A percentile compares a stretch with the other conserved stretches of the same genome.
These are phyloP conservation scores for Ustilago xerochloae DNA, from an alignment of 1,284 basidiomycete species.

Conservation along the genomic window DNA sequence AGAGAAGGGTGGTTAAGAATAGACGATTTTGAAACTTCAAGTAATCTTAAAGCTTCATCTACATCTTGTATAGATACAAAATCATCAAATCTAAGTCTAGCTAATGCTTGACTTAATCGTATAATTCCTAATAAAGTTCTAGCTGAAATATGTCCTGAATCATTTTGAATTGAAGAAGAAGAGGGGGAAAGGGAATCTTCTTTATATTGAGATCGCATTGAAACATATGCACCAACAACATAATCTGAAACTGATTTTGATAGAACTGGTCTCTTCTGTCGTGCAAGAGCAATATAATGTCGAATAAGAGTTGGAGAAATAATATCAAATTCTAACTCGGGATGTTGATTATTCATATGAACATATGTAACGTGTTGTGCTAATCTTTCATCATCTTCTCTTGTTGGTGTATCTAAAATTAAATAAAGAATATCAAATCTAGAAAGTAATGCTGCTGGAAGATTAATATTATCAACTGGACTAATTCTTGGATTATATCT, in stretches of 20 bases:
- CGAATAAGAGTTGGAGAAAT: slow-evolving; percentile 89
- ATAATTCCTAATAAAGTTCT: slow-evolving; percentile 94
- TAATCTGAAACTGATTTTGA: slow-evolving; percentile 88
- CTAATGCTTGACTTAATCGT: slow-evolving; percentile 92
- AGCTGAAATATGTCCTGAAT: slow-evolving; percentile 83
- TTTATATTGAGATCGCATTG: slow-evolving; percentile 89
- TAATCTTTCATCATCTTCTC: slow-evolving; percentile 94
- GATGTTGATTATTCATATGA: slow-evolving; percentile 94
- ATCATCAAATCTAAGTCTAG: slow-evolving; percentile 85
- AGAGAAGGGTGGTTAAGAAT: slow-evolving; percentile 69
- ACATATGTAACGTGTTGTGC: slow-evolving; percentile 98
- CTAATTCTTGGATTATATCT: slow-evolving; percentile 97
- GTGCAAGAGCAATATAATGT: slow-evolving; percentile 95
- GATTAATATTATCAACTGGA: slow-evolving; percentile 98
- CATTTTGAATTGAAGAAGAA: neutral
- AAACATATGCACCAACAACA: slow-evolving; percentile 94
- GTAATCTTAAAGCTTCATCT: slow-evolving; percentile 93
- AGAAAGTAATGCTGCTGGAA: slow-evolving; percentile 93
- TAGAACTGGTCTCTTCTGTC: slow-evolving; percentile 86
- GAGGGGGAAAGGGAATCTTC: slow-evolving; percentile 78
- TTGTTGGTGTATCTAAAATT: slow-evolving; percentile 92
- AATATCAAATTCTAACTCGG: slow-evolving; percentile 76
- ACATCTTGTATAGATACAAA: slow-evolving; percentile 87
- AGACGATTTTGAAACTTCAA: slow-evolving; percentile 94
- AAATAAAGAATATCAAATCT: slow-evolving; percentile 97